Conservation (phyloP, 179 eudicot species). For the Kewa caespitosa region DNA sequence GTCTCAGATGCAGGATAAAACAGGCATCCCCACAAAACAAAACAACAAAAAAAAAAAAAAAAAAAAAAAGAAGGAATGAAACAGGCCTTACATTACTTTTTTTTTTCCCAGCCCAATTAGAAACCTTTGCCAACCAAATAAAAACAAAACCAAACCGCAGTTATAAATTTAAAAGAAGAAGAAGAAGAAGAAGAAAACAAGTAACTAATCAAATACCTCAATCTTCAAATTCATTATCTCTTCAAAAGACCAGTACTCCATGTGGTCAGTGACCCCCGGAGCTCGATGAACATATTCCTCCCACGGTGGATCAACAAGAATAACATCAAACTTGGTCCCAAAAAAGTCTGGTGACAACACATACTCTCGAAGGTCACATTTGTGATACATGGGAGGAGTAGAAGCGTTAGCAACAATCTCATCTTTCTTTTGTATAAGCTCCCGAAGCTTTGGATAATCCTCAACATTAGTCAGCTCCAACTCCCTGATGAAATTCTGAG, state of each 20-base stretch:
- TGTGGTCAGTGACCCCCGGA: conserved; percentile 89
- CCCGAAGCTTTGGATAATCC: conserved; percentile 96
- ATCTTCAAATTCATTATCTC: conserved; percentile 93
- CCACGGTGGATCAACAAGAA: conserved; percentile 97
- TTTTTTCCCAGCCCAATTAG: neutral
- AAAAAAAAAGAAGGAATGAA: too few species aligned
- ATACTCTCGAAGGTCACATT: conserved; percentile 80
- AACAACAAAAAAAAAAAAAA: too few species aligned
- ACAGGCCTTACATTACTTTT: too few species aligned
- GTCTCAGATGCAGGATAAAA: neutral
- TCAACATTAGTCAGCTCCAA: conserved; percentile 89
- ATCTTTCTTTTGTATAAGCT: conserved; percentile 96
- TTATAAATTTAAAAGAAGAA: too few species aligned
- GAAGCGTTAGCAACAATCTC: conserved; percentile 83
- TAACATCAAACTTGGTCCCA: conserved; percentile 97
- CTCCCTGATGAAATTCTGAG: conserved; percentile 93
- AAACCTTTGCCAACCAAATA: too few species aligned
- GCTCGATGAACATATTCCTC: conserved; percentile 99
- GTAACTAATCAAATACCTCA: conserved; percentile 54
- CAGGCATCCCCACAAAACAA: too few species aligned
- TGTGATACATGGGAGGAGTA: conserved; percentile 84
- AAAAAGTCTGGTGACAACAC: conserved; percentile 77
- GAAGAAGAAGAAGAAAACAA: neutral
- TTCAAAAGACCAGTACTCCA: conserved; percentile 91
- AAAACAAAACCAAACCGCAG: too few species aligned